Evolutionary conservation across 2,329 filamentous ascomycete genomes (phyloP).

Genomic region (Cytospora schulzeri): DNA sequence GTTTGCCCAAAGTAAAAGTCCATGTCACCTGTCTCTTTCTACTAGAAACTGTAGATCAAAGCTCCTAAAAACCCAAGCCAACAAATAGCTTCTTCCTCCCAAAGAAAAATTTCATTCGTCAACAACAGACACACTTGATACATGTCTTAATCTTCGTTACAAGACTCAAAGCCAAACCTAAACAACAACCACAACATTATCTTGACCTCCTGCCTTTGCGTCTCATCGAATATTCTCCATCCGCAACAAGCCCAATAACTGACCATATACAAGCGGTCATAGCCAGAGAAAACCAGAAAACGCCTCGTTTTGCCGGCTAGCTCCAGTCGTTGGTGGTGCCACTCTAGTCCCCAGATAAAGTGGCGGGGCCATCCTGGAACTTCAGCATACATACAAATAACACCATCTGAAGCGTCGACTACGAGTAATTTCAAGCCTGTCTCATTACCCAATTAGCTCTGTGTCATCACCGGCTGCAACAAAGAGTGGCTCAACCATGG

Average conservation of each 20-base stretch:
- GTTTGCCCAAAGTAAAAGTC: no score
- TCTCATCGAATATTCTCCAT: neutral
- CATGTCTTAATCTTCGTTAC: neutral
- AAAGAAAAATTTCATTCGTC: neutral
- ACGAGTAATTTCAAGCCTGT: neutral
- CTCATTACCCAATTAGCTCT: neutral
- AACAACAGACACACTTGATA: neutral
- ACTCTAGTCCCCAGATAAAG: neutral
- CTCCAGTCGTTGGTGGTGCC: neutral
- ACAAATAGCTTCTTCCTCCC: neutral
- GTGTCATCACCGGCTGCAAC: neutral
- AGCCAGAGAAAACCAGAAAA: neutral
- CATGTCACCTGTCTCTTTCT: no score
- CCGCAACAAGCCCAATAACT: neutral
- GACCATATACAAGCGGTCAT: neutral
- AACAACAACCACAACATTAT: neutral
- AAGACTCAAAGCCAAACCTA: neutral
- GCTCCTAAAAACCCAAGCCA: neutral
- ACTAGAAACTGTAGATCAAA: neutral
- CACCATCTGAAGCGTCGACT: neutral
- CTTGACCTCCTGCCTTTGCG: neutral
- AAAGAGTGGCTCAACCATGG: conserved; percentile 16
- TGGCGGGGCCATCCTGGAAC: neutral
- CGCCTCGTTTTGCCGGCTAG: neutral
- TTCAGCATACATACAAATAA: neutral